phyloP scores from a whole-genome alignment of 2,329 filamentous ascomycete genomes.

The Sclerotinia trifoliorum region DNA sequence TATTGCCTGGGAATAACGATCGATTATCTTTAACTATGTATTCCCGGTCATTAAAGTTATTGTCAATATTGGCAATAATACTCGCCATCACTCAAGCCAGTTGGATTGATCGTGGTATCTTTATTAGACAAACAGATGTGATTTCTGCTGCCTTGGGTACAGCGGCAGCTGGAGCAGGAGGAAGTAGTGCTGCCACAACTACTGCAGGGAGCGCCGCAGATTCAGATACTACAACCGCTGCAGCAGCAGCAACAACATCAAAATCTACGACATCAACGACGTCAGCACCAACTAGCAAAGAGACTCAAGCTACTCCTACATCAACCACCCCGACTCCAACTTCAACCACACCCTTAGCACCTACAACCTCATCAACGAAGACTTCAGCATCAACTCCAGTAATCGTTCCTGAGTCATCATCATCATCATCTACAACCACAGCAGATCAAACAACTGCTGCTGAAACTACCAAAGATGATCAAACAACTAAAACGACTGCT shows the following conservation, averaged over 20 bases:
- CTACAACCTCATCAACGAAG: neutral
- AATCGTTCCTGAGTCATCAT: constrained; percentile 17
- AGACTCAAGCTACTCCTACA: neutral
- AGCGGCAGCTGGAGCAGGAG: neutral
- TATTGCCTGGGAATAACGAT: neutral
- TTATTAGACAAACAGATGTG: constrained; percentile 24
- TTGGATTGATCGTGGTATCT: constrained; percentile 28
- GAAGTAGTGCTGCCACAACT: neutral
- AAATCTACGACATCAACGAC: neutral
- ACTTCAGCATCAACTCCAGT: constrained; percentile 11
- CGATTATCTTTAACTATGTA: constrained; percentile 8
- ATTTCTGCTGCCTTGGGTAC: neutral
- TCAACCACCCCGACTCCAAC: neutral
- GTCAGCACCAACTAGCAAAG: neutral
- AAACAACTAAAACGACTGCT: constrained; percentile 10
- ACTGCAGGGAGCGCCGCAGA: neutral
- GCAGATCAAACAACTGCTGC: neutral
- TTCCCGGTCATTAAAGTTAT: constrained; percentile 12
- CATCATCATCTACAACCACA: neutral
- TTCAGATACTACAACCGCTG: constrained; percentile 10
- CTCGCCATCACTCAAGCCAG: constrained; percentile 33
- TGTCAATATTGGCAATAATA: constrained; percentile 24
- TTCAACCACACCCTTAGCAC: neutral
- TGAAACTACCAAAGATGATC: neutral
- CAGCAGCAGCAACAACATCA: neutral